Evolutionary conservation across 495 filamentous ascomycete genomes (phyloP).

Genomic region (Hypoxylon fuscum): DNA sequence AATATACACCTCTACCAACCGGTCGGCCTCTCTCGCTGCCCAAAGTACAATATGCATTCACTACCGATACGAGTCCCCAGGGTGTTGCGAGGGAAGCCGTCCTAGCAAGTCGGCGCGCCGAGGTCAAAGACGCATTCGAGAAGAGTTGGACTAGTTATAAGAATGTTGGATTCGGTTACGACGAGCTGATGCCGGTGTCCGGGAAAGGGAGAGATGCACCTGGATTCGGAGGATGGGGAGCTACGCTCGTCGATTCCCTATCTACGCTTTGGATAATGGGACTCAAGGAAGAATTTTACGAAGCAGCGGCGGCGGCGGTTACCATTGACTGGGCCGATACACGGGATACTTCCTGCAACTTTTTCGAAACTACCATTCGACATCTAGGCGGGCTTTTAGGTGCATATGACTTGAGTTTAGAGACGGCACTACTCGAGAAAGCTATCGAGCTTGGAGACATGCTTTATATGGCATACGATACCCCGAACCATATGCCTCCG

Average conservation of each 20-base stretch:
- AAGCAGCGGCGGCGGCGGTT: conserved; percentile 78
- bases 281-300: conserved; percentile 85
- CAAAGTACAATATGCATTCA: conserved; percentile 52
- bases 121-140: conserved; percentile 73
- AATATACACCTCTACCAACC: conserved; percentile 47
- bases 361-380: conserved; percentile 84
- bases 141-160: conserved; percentile 84
- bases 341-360: conserved; percentile 63
- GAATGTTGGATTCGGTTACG: conserved; percentile 75
- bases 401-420: conserved; percentile 77
- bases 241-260: conserved; percentile 88
- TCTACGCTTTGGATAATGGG: conserved; percentile 98
- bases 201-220: conserved; percentile 62
- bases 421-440: conserved; percentile 76
- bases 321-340: conserved; percentile 86
- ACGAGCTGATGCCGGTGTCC: conserved; percentile 75
- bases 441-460: conserved; percentile 84
- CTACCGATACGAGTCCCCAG: conserved; percentile 42
- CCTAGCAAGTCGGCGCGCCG: conserved; percentile 55
- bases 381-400: conserved; percentile 81
- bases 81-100: conserved; percentile 46
- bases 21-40: conserved; percentile 48
- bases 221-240: conserved; percentile 92
- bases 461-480: conserved; percentile 87
- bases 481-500: conserved; percentile 88